Percentiles rank a stretch among this genome's conserved stretches.
phyloP scores from a whole-genome alignment of 1,284 basidiomycete genomes.

The Sanguinoderma infundibulare region DNA sequence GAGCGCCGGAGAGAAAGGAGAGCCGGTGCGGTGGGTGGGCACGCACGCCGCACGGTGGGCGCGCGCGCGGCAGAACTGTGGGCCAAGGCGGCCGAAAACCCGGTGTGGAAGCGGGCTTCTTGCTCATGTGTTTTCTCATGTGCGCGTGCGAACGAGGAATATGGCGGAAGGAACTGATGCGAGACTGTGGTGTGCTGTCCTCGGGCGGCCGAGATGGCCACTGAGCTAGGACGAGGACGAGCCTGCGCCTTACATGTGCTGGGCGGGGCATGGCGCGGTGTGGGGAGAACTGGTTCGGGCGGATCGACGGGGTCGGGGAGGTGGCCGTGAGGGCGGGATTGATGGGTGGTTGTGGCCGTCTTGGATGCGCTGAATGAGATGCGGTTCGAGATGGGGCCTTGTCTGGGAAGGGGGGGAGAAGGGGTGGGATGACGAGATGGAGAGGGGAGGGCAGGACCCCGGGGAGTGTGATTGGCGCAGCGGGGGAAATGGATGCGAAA shows the following conservation, averaged over 20 bases:
- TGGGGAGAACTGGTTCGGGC: not conserved
- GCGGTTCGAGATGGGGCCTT: not conserved
- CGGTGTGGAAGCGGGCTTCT: not conserved
- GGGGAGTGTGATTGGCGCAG: constrained; percentile 7
- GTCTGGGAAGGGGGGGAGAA: not conserved
- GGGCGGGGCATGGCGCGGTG: not conserved
- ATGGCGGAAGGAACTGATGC: not conserved
- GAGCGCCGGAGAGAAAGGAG: not conserved
- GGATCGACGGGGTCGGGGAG: constrained; percentile 7
- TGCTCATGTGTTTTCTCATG: not conserved
- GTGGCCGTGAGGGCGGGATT: constrained; percentile 4
- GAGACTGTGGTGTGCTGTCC: not conserved
- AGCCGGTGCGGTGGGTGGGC: not conserved
- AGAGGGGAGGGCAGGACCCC: constrained; percentile 6
- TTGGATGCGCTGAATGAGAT: no score
- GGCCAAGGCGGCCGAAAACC: not conserved
- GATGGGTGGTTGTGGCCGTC: no score
- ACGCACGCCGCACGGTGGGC: not conserved
- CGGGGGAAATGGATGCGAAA: constrained; percentile 7
- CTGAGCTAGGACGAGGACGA: not conserved
- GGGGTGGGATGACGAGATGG: not conserved
- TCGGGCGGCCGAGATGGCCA: not conserved
- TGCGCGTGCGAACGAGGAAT: not conserved
- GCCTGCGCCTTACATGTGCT: no score
- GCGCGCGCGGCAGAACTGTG: not conserved